Evolutionary conservation across 2,329 filamentous ascomycete genomes (phyloP), one percentile per base, ranked within the genome.

Genomic region (Westerdykella sp.): DNA sequence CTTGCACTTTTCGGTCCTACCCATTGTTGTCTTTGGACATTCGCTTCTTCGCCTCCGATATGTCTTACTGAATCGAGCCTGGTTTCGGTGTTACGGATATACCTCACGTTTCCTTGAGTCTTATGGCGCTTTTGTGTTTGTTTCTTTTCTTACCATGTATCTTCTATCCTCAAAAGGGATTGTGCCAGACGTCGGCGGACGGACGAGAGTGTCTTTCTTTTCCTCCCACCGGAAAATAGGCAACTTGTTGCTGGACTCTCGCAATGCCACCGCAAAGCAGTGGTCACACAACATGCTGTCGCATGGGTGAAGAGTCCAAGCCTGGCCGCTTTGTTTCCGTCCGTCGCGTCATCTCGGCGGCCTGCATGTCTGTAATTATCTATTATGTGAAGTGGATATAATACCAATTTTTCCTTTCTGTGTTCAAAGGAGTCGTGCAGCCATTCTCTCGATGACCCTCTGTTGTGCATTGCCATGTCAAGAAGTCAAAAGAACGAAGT

Each of bases 71-170:
- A 16, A 15, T 21, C 32, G 14, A 40, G 28, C 41, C 39, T 39
- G 46, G 47, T 40, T 38, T 25, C 32, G 47, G 47, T 45, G 47
- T 50, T 47, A 21, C 35, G 38, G 39, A 39, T 44, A 32, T 44
- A 35, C 14, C 41, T 40, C 15, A 34, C 21, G 16, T 39, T 28
- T 43, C 41, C 30, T 49, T 45, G 36, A 35, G 10, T 40, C 34
- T 28, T 41, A 30, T 16, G 34, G 15, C 42, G 14, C 37, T 36
- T 37, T 35, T 23, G 37, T 35, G 23, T 30, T 18, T 37, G 23
- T 30, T 23, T 32, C 21, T 41, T 43, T 21, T 7, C 23, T 13
- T 15, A 22, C 34, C 31, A 37, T 13, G 36, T 16, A 39, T 22
- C 45, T 37, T 31, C n/a, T 31, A 41, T 45, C 40, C 40, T 16